Evolutionary conservation across 2,329 filamentous ascomycete species (phyloP), one percentile per base, ranked within the genome.

Genomic region (Botrytis sinoallii): DNA sequence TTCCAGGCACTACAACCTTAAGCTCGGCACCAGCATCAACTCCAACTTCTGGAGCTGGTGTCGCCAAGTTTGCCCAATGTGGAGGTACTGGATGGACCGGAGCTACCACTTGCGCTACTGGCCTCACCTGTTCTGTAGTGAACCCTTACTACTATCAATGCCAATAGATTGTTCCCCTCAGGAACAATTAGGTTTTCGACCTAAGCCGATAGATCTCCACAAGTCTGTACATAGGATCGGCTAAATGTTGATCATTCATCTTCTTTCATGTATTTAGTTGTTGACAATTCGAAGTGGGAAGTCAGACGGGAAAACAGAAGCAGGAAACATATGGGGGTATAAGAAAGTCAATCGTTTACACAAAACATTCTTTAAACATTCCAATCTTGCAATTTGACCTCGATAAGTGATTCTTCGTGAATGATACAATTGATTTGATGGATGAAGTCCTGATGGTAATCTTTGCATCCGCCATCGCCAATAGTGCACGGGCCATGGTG

Each of bases 131-230:
- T 73, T 75, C 68, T 14, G 38, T 61, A 35, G 52, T 74, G 66
- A 78, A 78, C 66, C n/a, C 55, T 20, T 77, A 75, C 71, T 78
- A 76, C 74, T 76, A 59, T 20, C 76, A 77, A 72, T 76, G 75
- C 63, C 25, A 75, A 52, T 76, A 76, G 32, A 60, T 66, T 40
- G 10, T n/a, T 22, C 10, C 18, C 18, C 25, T 38, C 48, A 12
- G 25, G 20, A 57, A 38, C 44, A 25, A 4, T 20, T 65, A 52
- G 25, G 32, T 9, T 18, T 18, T 42, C 35, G 20, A 25, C 18
- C 35, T 6, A 46, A 63, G 14, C 14, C n/a, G 5, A 25, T 25
- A 18, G n/a, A 57, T 55, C 70, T 64, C 40, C 18, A 40, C n/a
- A 14, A 48, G 40, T 71, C 38, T 71, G 72, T 74, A 74, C 61